phyloP scores from a whole-genome alignment of 345 rosid genomes.

The Lumnitzera racemosa region DNA sequence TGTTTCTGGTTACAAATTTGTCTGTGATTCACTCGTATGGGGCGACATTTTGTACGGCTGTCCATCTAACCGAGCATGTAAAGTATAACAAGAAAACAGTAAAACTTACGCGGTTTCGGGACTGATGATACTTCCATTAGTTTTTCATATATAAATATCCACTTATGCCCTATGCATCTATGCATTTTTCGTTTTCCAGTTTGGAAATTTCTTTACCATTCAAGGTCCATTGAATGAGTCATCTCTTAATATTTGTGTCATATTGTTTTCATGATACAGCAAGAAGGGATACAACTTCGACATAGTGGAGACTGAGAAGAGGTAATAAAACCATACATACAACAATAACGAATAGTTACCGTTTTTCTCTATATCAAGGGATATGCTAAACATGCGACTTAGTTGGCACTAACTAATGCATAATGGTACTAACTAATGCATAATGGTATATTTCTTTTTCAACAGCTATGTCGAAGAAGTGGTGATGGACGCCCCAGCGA shows the following conservation, averaged over 20 bases:
- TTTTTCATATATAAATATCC: too few species aligned
- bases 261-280: constrained; percentile 26
- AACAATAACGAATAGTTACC: too few species aligned
- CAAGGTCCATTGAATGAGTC: background rate
- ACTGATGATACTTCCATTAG: too few species aligned
- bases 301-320: constrained; percentile 53
- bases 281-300: constrained; percentile 69
- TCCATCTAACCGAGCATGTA: too few species aligned
- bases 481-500: constrained; percentile 37
- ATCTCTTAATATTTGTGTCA: background rate
- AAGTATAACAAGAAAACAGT: too few species aligned
- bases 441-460: background rate
- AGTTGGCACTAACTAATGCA: background rate
- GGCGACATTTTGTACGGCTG: too few species aligned
- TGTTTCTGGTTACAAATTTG: too few species aligned
- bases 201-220: background rate
- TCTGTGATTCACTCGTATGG: too few species aligned
- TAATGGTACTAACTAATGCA: background rate
- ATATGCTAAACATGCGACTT: background rate
- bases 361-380: too few species aligned
- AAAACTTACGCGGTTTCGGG: too few species aligned
- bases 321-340: constrained; percentile 21
- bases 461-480: constrained; percentile 41
- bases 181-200: background rate
- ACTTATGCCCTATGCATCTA: too few species aligned